Base-by-base conservation (phyloP, 345 rosid species). In the Eucalyptus polyanthemos region DNA sequence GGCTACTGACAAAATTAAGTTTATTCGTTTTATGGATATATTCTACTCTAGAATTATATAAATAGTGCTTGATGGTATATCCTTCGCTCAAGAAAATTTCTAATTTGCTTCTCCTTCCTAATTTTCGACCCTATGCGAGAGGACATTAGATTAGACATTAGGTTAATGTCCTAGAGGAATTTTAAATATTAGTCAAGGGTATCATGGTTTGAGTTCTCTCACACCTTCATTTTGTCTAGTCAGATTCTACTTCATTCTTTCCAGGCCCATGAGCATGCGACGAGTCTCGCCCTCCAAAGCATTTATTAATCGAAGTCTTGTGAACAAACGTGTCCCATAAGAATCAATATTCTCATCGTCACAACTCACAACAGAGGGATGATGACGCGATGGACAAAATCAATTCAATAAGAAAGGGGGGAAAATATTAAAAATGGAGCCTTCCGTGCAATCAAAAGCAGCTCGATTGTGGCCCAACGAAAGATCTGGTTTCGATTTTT, bases 1-100 rank as follows among this genome's bases (percentile, higher is more conserved):
- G 5, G 17, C 0, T 60, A 62, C 0, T 0, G 7, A 2, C 2
- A 2, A 16, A 69, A 69, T 31, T 37, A 16, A 31, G 5, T 16
- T 69, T 69, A 37, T 34, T 69, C 6, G 2, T 4, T 10, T 56
- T 56, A 56, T 56, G 29, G 10, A 56, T 56, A 56, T 24, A 56
- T 14, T 65, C 1, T 62, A 29, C 9, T 29, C 11, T 31, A 31
- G 1, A 15, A 6, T 15, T 14, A 29, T 4, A 67, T 34, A 31
- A 6, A 10, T 9, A 31, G 80, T 15, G 40, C 80, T 67, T 2
- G 5, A 67, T 17, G 3, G 76, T 31, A 67, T 67, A 31, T 67
- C 22, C 12, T 16, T 17, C 4, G 1, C 22, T n/a, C 1, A 0
- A 12, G 6, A 15, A 31, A 31, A 67, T 31, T 37, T 31, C 80